A percentile compares a stretch with the other conserved stretches of the same genome.
These are phyloP conservation scores for Cutaneotrichosporon mucoides DNA, from an alignment of 1,284 basidiomycete species.

Conservation along the genomic window DNA sequence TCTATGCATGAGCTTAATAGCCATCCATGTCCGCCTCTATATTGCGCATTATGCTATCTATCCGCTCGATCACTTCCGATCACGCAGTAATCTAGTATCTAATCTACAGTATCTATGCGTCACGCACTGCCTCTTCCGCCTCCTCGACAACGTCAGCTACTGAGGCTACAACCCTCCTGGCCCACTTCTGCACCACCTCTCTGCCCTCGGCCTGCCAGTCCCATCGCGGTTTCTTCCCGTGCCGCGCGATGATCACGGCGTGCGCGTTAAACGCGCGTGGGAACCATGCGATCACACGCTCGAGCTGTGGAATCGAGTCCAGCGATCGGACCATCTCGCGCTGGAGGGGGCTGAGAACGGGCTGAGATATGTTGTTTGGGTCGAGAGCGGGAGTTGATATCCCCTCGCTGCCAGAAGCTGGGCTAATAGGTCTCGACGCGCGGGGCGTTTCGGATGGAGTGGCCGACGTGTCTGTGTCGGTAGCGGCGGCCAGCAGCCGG, in stretches of 20 bases:
- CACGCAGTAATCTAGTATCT: no score
- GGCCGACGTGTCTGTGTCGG: neutral
- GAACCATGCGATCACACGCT: constrained; percentile 42
- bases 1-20: no score
- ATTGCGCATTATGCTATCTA: no score
- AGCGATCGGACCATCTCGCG: constrained; percentile 33
- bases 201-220: constrained; percentile 33
- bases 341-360: constrained; percentile 32
- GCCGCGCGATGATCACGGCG: constrained; percentile 37
- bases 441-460: neutral
- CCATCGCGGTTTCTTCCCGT: constrained; percentile 16
- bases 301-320: constrained; percentile 29
- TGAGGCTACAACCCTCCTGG: constrained; percentile 21
- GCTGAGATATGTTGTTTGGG: constrained; percentile 8
- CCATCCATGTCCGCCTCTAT: no score
- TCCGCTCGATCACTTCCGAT: no score
- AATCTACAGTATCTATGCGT: no score
- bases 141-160: neutral
- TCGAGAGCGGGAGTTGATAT: neutral
- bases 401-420: neutral
- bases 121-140: neutral
- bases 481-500: neutral
- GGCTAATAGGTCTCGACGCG: neutral
- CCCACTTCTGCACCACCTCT: constrained; percentile 30
- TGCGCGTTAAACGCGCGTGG: constrained; percentile 42